Evolutionary conservation across 176 grass and related monocot genomes (phyloP).

Genomic region (Aegilops speltoides): DNA sequence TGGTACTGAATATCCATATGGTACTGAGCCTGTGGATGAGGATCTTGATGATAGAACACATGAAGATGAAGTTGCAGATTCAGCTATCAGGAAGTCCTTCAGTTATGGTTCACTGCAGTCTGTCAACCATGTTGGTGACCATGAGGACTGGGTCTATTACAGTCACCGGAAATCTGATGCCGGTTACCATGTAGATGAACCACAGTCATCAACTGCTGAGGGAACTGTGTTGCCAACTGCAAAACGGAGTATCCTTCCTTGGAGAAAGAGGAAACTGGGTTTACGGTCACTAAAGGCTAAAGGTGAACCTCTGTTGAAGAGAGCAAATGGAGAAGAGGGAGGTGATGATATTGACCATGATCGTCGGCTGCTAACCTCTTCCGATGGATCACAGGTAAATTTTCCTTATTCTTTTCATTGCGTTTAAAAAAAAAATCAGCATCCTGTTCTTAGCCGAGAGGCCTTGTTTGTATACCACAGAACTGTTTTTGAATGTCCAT

Average conservation of each 20-base stretch:
- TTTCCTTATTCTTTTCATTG: neutral
- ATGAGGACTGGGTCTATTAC: conserved; percentile 91
- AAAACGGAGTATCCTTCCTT: conserved; percentile 70
- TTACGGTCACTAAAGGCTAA: conserved; percentile 54
- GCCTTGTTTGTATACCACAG: conserved; percentile 10
- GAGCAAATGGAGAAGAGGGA: conserved; percentile 68
- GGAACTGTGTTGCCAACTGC: conserved; percentile 32
- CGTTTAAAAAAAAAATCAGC: neutral
- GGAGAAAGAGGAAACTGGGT: conserved; percentile 59
- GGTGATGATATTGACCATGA: conserved; percentile 93
- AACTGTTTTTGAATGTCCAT: neutral
- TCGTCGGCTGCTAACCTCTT: conserved; percentile 47
- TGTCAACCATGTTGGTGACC: conserved; percentile 55
- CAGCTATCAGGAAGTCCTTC: conserved; percentile 81
- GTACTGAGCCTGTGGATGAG: conserved; percentile 66
- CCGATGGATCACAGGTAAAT: conserved; percentile 43
- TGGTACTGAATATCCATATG: conserved; percentile 70
- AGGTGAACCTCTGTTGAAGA: conserved; percentile 81
- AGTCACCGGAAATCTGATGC: conserved; percentile 72
- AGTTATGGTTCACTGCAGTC: conserved; percentile 88
- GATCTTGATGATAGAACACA: conserved; percentile 46
- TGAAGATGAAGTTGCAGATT: conserved; percentile 55
- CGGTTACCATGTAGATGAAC: conserved; percentile 42
- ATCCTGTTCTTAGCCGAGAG: neutral
- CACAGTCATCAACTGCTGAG: conserved; percentile 24